Evolutionary conservation across 306 rosid species (phyloP).

Genomic region (Prunus davidiana): DNA sequence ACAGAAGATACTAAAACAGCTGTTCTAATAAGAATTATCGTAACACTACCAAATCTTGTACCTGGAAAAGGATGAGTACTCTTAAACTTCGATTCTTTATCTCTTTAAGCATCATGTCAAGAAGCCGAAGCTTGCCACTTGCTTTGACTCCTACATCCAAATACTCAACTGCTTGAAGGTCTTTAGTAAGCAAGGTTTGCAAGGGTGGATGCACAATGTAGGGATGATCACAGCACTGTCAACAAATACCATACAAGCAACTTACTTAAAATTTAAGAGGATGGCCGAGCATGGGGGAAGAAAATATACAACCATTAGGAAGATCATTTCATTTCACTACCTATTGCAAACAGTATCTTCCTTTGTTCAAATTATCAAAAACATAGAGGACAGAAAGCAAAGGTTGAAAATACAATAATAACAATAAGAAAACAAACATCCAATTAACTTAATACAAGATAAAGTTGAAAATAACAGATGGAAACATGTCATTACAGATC

Average conservation of each 20-base stretch:
- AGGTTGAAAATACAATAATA: neutral
- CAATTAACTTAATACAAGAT: neutral
- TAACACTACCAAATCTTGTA: slow-evolving; percentile 21
- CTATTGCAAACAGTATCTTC: neutral
- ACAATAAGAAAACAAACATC: neutral
- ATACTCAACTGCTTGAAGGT: slow-evolving; percentile 38
- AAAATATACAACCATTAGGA: neutral
- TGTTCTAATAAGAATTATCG: neutral
- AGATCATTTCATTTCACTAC: neutral
- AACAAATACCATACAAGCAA: slow-evolving; percentile 18
- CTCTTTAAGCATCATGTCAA: slow-evolving; percentile 79
- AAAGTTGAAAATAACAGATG: neutral
- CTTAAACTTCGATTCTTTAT: slow-evolving; percentile 54
- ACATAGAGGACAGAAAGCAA: neutral
- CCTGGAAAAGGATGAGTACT: slow-evolving; percentile 79
- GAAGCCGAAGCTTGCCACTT: slow-evolving; percentile 88
- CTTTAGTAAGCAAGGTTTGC: slow-evolving; percentile 37
- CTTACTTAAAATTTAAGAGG: neutral
- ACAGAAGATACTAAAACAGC: slow-evolving; percentile 1
- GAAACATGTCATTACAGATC: neutral
- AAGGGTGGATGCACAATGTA: slow-evolving; percentile 48
- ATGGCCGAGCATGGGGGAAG: neutral
- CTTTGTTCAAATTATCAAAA: neutral
- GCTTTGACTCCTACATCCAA: slow-evolving; percentile 68
- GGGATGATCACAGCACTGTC: slow-evolving; percentile 92